Base-by-base conservation (phyloP, 495 filamentous ascomycete species). In the Penicillium longicatenatum region DNA sequence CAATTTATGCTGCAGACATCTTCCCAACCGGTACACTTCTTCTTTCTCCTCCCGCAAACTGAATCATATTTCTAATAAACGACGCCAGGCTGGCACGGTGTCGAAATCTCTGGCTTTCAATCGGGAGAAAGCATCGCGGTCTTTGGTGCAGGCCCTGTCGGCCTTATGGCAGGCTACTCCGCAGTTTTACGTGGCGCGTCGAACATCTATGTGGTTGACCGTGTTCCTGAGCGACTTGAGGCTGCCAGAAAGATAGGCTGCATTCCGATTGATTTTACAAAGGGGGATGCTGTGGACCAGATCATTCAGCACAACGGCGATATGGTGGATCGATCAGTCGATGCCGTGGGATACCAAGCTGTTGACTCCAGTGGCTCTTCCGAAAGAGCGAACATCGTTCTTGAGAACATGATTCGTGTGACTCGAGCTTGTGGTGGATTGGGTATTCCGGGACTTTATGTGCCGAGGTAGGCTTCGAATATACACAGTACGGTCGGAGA, bases 91-190 rank as follows among this genome's bases (percentile, higher is more conserved):
- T 86, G 84, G 83, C 81, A 84, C 54, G 82, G 79, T 16, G 61
- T 86, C 37, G 73, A 73, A 14, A 77, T 84, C 39, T 76, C 78
- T 10, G 79, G 80, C 17, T 86, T 86, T 70, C 45, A 73, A 48
- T 65, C 81, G 6, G 82, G 84, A 11, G 83, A 87, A 47, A 76
- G 64, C 22, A 75, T 85, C 26, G 83, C 80, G 0, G 76, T 85
- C 22, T 77, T 76, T 54, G 73, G 74, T 3, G 74, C 74, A 10
- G 76, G 80, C 11, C 83, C 82, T 1, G 81, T 86, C 2, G 83
- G 83, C 0, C 65, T 86, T 1, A 81, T 86, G 77, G 77, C 79
- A 2, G 83, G 83, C 6, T 85, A 87, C 64, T 79, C 72, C 2
- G 82, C 75, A 6, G 58, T 70, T 4, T 63, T 86, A 20, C 74